These are phyloP conservation scores for Penicillium sp. DNA, from an alignment of 2,329 filamentous ascomycete species.

Conservation along the genomic window DNA sequence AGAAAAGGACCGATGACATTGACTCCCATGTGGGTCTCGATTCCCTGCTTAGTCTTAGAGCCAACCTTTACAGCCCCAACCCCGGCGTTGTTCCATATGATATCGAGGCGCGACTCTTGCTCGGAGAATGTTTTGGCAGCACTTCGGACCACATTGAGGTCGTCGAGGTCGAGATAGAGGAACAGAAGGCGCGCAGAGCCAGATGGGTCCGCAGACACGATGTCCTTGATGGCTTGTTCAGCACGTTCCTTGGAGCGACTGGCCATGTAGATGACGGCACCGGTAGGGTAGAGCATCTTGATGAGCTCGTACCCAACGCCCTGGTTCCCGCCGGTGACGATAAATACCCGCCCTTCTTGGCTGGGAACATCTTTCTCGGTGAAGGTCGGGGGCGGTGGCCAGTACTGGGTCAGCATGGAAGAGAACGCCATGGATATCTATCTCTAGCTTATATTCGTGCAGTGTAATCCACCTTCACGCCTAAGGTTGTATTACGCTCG, in stretches of 20 bases:
- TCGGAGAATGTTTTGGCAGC: slow-evolving; percentile 34
- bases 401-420: slow-evolving; percentile 1
- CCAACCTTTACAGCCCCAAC: slow-evolving; percentile 36
- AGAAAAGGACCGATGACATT: slow-evolving; percentile 44
- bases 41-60: slow-evolving; percentile 31
- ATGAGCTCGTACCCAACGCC: slow-evolving; percentile 10
- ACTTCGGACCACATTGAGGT: slow-evolving; percentile 14
- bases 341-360: slow-evolving; percentile 4
- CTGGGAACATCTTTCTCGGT: slow-evolving; percentile 5
- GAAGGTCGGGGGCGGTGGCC: slow-evolving; percentile 2
- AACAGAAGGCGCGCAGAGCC: slow-evolving; percentile 45
- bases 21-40: slow-evolving; percentile 40
- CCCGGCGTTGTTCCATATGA: slow-evolving; percentile 44
- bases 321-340: slow-evolving; percentile 8
- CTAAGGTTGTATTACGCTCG: neutral
- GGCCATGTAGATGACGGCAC: slow-evolving; percentile 57
- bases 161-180: slow-evolving; percentile 47
- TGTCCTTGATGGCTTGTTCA: slow-evolving; percentile 44
- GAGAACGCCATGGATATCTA: neutral
- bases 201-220: slow-evolving; percentile 34
- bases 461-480: neutral
- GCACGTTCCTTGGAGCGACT: slow-evolving; percentile 42
- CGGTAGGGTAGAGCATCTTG: slow-evolving; percentile 53
- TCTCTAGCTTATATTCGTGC: neutral
- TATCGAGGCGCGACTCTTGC: slow-evolving; percentile 39